Conservation (phyloP, 495 filamentous ascomycete genomes). For the Aspergillus baeticus region DNA sequence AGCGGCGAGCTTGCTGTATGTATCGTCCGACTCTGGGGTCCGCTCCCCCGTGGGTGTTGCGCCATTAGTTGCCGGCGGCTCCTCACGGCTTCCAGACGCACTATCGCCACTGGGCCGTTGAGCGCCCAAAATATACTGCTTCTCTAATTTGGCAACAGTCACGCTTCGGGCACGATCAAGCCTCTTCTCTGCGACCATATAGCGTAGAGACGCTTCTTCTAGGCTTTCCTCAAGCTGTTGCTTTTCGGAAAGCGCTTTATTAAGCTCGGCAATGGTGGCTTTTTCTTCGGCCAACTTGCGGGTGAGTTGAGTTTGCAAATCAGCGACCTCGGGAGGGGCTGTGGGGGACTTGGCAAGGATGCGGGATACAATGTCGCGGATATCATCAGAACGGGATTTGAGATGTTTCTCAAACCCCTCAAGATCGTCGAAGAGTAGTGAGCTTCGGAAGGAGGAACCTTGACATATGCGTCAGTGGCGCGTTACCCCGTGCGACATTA, state of each 20-base stretch:
- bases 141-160: constrained; percentile 89
- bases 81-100: constrained; percentile 56
- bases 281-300: constrained; percentile 79
- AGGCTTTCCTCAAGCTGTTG: constrained; percentile 79
- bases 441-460: constrained; percentile 31
- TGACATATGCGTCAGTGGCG: constrained; percentile 19
- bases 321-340: constrained; percentile 60
- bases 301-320: constrained; percentile 71
- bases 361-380: constrained; percentile 57
- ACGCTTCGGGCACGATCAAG: constrained; percentile 83
- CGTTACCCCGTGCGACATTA: neutral
- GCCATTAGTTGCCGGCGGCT: constrained; percentile 52
- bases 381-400: constrained; percentile 56
- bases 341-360: constrained; percentile 49
- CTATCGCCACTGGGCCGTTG: constrained; percentile 47
- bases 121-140: constrained; percentile 72
- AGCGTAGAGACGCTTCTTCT: constrained; percentile 81
- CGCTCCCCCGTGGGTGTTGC: constrained; percentile 51
- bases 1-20: constrained; percentile 70
- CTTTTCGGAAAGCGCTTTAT: constrained; percentile 74
- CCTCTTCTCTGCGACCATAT: constrained; percentile 92
- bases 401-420: constrained; percentile 77
- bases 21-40: constrained; percentile 61
- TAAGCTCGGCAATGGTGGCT: constrained; percentile 70
- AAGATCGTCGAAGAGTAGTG: constrained; percentile 35